Evolutionary conservation across 2,329 filamentous ascomycete species (phyloP).

Genomic region (Chaetomium sp.): DNA sequence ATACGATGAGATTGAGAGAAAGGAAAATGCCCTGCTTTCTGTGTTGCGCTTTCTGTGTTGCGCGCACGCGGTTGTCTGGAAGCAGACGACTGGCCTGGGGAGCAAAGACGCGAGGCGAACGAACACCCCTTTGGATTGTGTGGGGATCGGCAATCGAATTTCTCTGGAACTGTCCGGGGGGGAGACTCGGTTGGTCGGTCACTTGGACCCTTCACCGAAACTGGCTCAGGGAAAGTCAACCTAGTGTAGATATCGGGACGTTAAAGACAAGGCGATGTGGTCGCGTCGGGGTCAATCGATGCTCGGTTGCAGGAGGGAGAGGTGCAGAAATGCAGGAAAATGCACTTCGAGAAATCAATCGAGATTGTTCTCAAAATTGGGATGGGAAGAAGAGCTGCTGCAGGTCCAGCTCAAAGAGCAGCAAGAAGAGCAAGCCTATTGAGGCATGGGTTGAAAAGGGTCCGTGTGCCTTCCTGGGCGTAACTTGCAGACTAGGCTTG

Average conservation of each 20-base stretch:
- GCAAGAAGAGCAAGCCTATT: slow-evolving; percentile 11
- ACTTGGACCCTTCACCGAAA: background rate
- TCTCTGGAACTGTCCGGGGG: slow-evolving; percentile 8
- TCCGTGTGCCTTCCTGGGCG: slow-evolving; percentile 20
- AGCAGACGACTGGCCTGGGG: background rate
- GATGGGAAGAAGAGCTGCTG: slow-evolving; percentile 9
- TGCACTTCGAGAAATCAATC: background rate
- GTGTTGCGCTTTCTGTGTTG: background rate
- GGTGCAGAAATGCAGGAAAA: background rate
- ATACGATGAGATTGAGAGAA: background rate
- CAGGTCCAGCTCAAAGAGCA: slow-evolving; percentile 11
- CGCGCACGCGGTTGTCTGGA: slow-evolving; percentile 6
- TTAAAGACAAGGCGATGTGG: slow-evolving; percentile 1
- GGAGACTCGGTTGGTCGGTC: background rate
- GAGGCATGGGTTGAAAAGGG: slow-evolving; percentile 16
- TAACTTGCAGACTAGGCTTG: slow-evolving; percentile 10
- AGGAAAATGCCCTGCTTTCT: no score
- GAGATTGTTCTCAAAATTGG: slow-evolving; percentile 4
- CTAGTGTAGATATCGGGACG: slow-evolving; percentile 1
- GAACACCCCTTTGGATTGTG: slow-evolving; percentile 8
- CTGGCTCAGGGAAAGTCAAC: background rate
- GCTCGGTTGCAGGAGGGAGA: background rate
- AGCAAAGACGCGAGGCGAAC: background rate
- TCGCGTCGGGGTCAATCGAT: slow-evolving; percentile 7
- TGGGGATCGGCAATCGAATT: slow-evolving; percentile 19